phyloP scores from a whole-genome alignment of 495 filamentous ascomycete species.

The Tricharina praecox region DNA sequence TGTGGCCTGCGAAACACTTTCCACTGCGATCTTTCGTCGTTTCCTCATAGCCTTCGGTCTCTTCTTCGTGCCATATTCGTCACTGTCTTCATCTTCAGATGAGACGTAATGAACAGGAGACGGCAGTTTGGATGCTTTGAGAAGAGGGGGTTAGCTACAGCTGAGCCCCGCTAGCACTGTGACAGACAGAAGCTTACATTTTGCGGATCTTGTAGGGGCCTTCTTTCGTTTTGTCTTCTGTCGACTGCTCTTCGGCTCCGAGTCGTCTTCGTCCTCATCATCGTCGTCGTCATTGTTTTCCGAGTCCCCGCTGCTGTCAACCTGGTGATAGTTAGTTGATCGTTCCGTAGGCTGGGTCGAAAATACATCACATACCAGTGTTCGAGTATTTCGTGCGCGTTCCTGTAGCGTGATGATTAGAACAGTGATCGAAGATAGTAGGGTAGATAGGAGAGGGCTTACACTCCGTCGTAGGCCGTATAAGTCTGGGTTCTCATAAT shows the following conservation, averaged over 20 bases:
- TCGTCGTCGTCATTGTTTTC: constrained; percentile 20
- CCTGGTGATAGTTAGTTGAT: neutral
- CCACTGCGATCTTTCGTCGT: constrained; percentile 51
- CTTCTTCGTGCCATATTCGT: constrained; percentile 29
- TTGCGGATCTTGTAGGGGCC: constrained; percentile 30
- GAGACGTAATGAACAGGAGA: constrained; percentile 46
- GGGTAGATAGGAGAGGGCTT: constrained; percentile 31
- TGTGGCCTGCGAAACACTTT: constrained; percentile 30
- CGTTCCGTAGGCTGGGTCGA: neutral
- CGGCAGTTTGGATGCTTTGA: constrained; percentile 46
- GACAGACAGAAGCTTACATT: constrained; percentile 28
- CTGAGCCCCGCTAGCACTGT: too few species aligned
- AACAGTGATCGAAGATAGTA: constrained; percentile 1
- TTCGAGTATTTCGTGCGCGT: constrained; percentile 37
- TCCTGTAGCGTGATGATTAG: constrained; percentile 32
- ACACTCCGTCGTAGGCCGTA: constrained; percentile 89
- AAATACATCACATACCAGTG: constrained; percentile 32
- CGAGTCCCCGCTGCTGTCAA: neutral
- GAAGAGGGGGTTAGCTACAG: too few species aligned
- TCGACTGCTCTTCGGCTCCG: constrained; percentile 45
- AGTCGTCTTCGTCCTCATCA: constrained; percentile 55
- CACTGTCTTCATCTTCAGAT: constrained; percentile 24
- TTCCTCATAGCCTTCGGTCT: constrained; percentile 54
- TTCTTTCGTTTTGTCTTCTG: constrained; percentile 31
- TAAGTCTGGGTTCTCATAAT: constrained; percentile 81